Evolutionary conservation across 1,139 yeast species (phyloP), one percentile per base, ranked within the genome.

Genomic region (Arxiozyma telluris): DNA sequence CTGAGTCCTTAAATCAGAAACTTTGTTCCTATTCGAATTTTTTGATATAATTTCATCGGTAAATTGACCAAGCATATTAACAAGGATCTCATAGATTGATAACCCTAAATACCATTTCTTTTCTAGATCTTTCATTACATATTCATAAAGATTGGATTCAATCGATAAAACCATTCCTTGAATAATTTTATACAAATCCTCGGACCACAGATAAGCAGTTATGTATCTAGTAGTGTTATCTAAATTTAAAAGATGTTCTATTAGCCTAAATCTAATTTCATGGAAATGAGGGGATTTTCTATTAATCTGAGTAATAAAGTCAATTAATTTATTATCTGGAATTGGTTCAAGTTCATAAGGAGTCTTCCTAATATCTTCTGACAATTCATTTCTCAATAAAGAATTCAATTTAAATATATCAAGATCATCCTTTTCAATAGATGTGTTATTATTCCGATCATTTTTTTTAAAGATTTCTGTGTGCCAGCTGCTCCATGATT

Each of bases 31-130:
- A 44, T 62, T 67, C 7, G 60, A 48, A 50, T 58, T 60, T 53
- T 61, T 65, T 1, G 63, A 52, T 20, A 52, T 54, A 7, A 67
- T 59, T 25, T 64, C 68, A 25, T 63, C 64, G 21, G 57, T 57
- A 5, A 65, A 50, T 38, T 55, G 50, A 48, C 68, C 70, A 59
- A 68, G 49, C 51, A 57, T 50, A 62, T 87, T 87, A 0, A 82
- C 75, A 34, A 85, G 65, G 0, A 84, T 60, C 61, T 87, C 96
- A 58, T 75, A 76, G 0, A 84, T 64, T 0, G 80, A 71, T 21
- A 72, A 56, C 1, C 66, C 66, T 2, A 67, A 44, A 45, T 55
- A 58, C 41, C 61, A 51, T 43, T 62, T 53, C 17, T 54, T 51
- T 1, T 48, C 25, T 9, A 49, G 11, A 41, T 59, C 54, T 1